A percentile compares a stretch with the other conserved stretches of the same genome.
These are phyloP conservation scores for Chenopodium berlandieri DNA, from an alignment of 148 eudicot genomes.

Conservation along the genomic window DNA sequence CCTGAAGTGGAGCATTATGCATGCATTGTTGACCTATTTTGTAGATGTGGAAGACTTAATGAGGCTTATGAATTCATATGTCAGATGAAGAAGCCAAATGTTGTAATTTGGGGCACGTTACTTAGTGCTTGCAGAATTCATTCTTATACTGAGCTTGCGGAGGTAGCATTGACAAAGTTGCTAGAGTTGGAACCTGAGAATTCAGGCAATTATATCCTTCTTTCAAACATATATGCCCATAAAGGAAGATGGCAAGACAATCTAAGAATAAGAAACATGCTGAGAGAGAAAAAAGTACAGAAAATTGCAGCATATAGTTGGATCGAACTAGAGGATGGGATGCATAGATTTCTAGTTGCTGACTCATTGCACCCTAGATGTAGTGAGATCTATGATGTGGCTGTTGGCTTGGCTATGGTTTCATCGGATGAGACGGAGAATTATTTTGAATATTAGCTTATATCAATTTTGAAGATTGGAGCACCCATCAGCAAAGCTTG, in stretches of 20 bases:
- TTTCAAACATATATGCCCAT: constrained; percentile 48
- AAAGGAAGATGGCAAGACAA: constrained; percentile 58
- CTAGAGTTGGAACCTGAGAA: constrained; percentile 51
- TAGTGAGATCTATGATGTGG: constrained; percentile 34
- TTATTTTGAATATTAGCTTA: background rate
- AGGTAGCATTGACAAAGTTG: constrained; percentile 42
- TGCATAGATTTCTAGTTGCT: constrained; percentile 51
- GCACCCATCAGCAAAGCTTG: background rate
- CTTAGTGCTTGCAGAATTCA: constrained; percentile 47
- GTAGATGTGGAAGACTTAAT: constrained; percentile 44
- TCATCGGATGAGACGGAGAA: constrained; percentile 31
- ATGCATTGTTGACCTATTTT: constrained; percentile 56
- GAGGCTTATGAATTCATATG: constrained; percentile 50
- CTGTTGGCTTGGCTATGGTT: constrained; percentile 34
- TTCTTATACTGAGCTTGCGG: constrained; percentile 44
- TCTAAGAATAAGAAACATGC: constrained; percentile 30
- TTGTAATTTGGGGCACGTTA: constrained; percentile 58
- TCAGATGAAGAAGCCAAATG: constrained; percentile 51
- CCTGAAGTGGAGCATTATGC: constrained; percentile 60
- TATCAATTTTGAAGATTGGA: background rate
- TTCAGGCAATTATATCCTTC: constrained; percentile 56
- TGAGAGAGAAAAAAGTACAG: constrained; percentile 40
- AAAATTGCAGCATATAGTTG: constrained; percentile 56
- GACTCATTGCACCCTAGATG: constrained; percentile 41
- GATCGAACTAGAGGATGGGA: constrained; percentile 50